Base-by-base conservation (phyloP, 2,329 filamentous ascomycete species). In the Fusarium sp. region DNA sequence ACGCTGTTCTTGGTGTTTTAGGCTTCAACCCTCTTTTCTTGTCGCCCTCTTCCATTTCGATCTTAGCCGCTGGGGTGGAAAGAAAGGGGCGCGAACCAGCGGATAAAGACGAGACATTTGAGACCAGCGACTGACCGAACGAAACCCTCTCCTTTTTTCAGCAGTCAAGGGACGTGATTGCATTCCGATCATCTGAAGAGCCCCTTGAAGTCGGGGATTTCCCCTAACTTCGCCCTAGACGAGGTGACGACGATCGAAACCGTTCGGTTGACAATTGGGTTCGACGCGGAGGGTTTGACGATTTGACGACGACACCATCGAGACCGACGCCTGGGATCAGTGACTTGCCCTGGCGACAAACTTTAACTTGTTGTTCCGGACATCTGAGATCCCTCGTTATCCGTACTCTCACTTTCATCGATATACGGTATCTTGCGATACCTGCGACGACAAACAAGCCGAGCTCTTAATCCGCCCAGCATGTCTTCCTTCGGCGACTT, bases 401-500 rank as follows among this genome's bases (percentile, higher is more conserved):
- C 29, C 34, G 34, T n/a, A 32, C 31, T 15, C 42, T 51, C 55
- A 41, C 22, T 58, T 31, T 12, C 26, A 38, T 34, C 34, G 32
- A 41, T 34, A 46, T 28, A 43, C 44, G 40, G 45, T 51, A 42
- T 15, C 15, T 24, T 44, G 11, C 54, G 40, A 36, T 36, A 9
- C 29, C 15, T 41, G 22, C 48, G 32, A 62, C 51, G 41, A 51
- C 41, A 35, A 39, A 19, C 35, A 40, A 35, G 36, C 45, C 24
- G 42, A 41, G 24, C 45, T 42, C 35, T 34, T n/a, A 26, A 38
- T 31, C 42, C 41, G 53, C 57, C 63, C 74, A 74, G 70, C 76
- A 88, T 82, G 78, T 93, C 96, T 85, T 91, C 88, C 65, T 98
- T 98, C 78, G 94, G 94, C 70, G 91, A 96, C 79, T 98, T 98